Evolutionary conservation across 306 rosid genomes (phyloP).

Genomic region (Rosa multiflora): DNA sequence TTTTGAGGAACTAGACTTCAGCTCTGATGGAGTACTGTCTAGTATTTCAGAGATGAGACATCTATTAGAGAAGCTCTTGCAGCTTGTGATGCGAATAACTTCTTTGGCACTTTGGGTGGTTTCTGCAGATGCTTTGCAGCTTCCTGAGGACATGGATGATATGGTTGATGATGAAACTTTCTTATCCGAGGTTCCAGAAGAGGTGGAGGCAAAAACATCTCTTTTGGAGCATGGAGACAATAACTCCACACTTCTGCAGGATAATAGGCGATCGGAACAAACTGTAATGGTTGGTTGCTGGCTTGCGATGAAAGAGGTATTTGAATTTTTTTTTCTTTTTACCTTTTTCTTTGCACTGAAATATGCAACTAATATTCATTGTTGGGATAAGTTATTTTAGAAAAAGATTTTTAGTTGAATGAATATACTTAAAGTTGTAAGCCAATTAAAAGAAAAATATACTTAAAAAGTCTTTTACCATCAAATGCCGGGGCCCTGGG

Average conservation of each 20-base stretch:
- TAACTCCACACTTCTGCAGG: constrained; percentile 40
- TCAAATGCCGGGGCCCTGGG: not conserved
- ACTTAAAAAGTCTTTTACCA: not conserved
- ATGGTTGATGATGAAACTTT: constrained; percentile 62
- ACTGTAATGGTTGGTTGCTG: constrained; percentile 99
- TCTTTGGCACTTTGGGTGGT: constrained; percentile 94
- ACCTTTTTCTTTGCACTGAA: constrained; percentile 1
- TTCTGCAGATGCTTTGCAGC: constrained; percentile 93
- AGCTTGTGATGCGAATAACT: constrained; percentile 79
- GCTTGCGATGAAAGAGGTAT: constrained; percentile 99
- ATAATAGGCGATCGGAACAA: constrained; percentile 71
- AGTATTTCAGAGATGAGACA: constrained; percentile 58
- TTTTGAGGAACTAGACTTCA: constrained; percentile 94
- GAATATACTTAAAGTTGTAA: not conserved
- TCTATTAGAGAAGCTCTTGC: constrained; percentile 68
- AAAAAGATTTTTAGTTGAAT: not conserved
- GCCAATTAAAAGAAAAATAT: not conserved
- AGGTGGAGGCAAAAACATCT: constrained; percentile 38
- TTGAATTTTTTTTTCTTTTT: constrained; percentile 14
- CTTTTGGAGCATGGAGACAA: constrained; percentile 46
- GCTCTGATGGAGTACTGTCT: constrained; percentile 49
- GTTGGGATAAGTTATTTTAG: constrained; percentile 1
- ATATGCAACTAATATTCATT: constrained; percentile 16
- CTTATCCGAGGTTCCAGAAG: constrained; percentile 57
- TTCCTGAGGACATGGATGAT: constrained; percentile 92